Evolutionary conservation across 2,329 filamentous ascomycete species (phyloP).

Genomic region (Colletotrichum lindemuthianum): DNA sequence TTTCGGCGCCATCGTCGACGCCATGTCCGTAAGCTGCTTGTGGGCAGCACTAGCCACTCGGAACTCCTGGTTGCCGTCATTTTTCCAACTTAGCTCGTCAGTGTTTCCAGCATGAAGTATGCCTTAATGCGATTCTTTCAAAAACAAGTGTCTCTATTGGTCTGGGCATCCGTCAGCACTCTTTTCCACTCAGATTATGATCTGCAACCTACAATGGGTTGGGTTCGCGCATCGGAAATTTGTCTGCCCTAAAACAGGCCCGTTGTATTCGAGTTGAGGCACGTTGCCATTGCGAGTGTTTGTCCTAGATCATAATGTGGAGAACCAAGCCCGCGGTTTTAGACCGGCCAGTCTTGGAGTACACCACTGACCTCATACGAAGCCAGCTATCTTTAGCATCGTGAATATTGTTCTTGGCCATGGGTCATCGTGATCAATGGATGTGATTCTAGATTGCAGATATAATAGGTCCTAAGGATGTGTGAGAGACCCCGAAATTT

Average conservation of each 20-base stretch:
- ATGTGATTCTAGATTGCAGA: too few species aligned
- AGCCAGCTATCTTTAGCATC: not conserved
- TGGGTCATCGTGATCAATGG: too few species aligned
- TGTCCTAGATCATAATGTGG: not conserved
- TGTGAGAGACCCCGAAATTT: not conserved
- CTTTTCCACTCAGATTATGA: constrained; percentile 9
- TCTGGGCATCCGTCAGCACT: not conserved
- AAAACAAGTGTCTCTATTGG: not conserved
- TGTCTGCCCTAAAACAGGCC: not conserved
- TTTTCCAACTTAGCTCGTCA: not conserved
- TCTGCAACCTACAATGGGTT: constrained; percentile 14
- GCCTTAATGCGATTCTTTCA: not conserved
- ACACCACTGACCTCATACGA: constrained; percentile 10
- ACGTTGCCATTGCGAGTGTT: not conserved
- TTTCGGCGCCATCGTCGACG: constrained; percentile 1
- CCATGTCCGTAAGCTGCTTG: constrained; percentile 3
- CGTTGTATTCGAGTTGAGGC: not conserved
- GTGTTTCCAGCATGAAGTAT: not conserved
- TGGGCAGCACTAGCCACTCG: constrained; percentile 1
- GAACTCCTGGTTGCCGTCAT: not conserved
- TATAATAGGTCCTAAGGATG: too few species aligned
- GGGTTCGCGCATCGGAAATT: not conserved
- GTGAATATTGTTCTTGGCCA: too few species aligned
- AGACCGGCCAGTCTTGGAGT: not conserved
- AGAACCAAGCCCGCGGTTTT: not conserved